Percentiles rank a stretch among this genome's conserved stretches.
Evolutionary conservation across 441 rosid genomes (phyloP).

Genomic region (Melastoma candidum): DNA sequence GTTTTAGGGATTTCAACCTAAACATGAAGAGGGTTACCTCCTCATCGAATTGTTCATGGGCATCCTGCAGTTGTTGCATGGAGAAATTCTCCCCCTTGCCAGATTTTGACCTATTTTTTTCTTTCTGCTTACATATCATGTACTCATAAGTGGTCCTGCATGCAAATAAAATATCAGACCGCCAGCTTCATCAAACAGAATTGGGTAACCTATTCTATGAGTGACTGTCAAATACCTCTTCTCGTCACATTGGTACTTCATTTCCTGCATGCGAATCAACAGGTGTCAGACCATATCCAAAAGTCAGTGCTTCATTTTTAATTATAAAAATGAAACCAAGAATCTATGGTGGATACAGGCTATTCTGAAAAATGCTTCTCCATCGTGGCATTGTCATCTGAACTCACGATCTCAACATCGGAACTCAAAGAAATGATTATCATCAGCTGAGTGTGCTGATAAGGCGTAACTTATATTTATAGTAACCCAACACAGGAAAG

Average conservation of each 20-base stretch:
- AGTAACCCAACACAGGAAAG: too few relatives aligned
- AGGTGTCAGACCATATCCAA: not conserved
- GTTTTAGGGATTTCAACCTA: slow-evolving; percentile 60
- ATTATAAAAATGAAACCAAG: too few relatives aligned
- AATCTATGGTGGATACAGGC: too few relatives aligned
- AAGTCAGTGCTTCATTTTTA: too few relatives aligned
- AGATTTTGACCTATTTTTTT: slow-evolving; percentile 48
- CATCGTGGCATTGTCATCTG: too few relatives aligned
- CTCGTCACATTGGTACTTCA: slow-evolving; percentile 64
- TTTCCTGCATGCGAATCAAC: slow-evolving; percentile 41
- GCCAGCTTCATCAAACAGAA: not conserved
- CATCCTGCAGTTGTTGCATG: slow-evolving; percentile 46
- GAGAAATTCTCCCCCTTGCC: slow-evolving; percentile 55
- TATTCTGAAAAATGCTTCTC: too few relatives aligned
- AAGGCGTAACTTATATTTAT: too few relatives aligned
- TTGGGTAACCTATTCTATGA: too few relatives aligned
- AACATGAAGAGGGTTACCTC: slow-evolving; percentile 60
- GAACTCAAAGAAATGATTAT: too few relatives aligned
- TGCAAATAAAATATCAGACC: slow-evolving; percentile 13
- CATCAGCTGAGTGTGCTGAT: too few relatives aligned
- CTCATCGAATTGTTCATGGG: slow-evolving; percentile 55
- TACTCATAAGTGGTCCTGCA: slow-evolving; percentile 44
- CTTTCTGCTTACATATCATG: slow-evolving; percentile 36
- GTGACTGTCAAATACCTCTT: slow-evolving; percentile 32
- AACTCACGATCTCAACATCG: too few relatives aligned